Base-by-base conservation (phyloP, 78 protist species). In the Pelomyxa schiedti region DNA sequence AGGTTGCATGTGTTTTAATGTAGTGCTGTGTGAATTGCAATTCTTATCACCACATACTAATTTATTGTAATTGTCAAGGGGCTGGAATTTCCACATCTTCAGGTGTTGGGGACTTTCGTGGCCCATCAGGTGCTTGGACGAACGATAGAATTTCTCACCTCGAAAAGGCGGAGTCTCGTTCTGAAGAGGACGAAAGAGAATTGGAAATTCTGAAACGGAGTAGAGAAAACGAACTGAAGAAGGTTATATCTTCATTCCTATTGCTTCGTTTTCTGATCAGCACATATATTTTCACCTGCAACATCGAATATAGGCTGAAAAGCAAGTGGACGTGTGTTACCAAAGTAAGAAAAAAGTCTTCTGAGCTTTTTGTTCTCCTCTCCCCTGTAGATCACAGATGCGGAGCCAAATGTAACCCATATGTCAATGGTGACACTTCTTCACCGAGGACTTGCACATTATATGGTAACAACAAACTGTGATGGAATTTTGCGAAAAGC, bases 121-220 rank as follows among this genome's bases (percentile, higher is more conserved):
- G 74, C 28, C 74, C 74, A 4, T 40, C 4, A 30, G 74, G 74
- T 29, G 74, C 53, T 3, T 70, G 74, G 74, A 70, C 74, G 7
- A 4, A 8, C 41, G 41, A 36, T 36, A 65, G 7, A 36, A 65
- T 65, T 6, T 35, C 29, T 4, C 68, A 65, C 41, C 68, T 65
- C 7, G 68, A 47, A 47, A 16, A 16, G 32, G 16, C 58, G 32
- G 58, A 16, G 58, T 16, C 7, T 24, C 29, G 5, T 36, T 4
- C 8, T 66, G 38, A 16, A 4, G 68, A 65, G 68, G 28, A 65
- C 41, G 7, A 22, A 24, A 6, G 32, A 22, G 68, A 65, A 36
- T 36, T 65, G 32, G 68, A 32, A 4, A 4, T 4, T 5, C 68
- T 65, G 41, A 32, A 4, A 32, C 32, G 7, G 4, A 36, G 32